A percentile compares a stretch with the other conserved stretches of the same genome.
These are phyloP conservation scores for Ophiostoma piceae DNA, from an alignment of 2,329 filamentous ascomycete species.

Conservation along the genomic window DNA sequence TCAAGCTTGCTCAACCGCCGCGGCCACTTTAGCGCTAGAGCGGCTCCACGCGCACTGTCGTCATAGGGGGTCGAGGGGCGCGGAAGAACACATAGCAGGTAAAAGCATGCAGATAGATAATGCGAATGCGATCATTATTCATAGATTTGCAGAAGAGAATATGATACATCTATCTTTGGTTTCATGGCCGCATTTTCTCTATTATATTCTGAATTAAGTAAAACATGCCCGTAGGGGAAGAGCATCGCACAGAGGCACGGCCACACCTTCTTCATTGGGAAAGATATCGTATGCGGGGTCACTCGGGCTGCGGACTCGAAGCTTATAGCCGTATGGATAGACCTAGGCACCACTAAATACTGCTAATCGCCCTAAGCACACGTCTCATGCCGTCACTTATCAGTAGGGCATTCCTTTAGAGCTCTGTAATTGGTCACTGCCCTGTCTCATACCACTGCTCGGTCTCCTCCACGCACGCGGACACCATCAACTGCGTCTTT, in stretches of 20 bases:
- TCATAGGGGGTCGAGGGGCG: background rate
- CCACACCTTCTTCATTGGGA: constrained; percentile 7
- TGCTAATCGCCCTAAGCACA: background rate
- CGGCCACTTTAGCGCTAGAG: background rate
- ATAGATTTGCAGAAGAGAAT: too few species aligned
- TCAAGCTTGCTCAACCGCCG: background rate
- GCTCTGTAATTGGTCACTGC: constrained; percentile 2
- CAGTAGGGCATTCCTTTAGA: background rate
- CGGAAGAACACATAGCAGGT: constrained; percentile 8
- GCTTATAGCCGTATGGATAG: background rate
- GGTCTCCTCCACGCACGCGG: background rate
- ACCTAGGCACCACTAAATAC: background rate
- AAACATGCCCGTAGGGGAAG: background rate
- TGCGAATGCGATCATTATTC: background rate
- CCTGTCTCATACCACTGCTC: background rate
- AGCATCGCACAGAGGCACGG: background rate
- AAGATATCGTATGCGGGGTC: constrained; percentile 6
- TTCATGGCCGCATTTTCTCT: too few species aligned
- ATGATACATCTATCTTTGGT: too few species aligned
- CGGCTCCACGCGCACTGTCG: background rate
- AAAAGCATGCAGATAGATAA: background rate
- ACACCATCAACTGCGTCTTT: background rate
- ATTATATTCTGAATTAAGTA: background rate
- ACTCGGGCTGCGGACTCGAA: background rate
- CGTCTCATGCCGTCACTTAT: background rate